Base-by-base conservation (phyloP, 768 basidiomycete genomes). In the Tremella mesenterica region DNA sequence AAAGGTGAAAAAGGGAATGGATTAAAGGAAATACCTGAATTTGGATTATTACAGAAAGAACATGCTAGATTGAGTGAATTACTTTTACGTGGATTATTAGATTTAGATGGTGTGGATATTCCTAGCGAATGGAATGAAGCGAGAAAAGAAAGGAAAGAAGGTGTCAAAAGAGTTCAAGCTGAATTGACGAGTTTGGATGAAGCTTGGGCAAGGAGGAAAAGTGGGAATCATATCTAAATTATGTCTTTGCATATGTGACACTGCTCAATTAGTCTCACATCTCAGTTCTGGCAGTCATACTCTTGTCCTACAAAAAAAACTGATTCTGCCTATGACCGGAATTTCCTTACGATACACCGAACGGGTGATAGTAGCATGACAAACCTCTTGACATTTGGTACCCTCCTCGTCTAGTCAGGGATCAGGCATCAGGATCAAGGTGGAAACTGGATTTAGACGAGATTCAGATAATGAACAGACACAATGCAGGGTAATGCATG, bases 41-140 rank as follows among this genome's bases (percentile, higher is more conserved):
- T 66, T 13, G 63, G 70, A 9, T 59, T 59, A 3, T 54, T 74
- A 8, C 75, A 73, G 52, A 74, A 73, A 52, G 78, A 80, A 50
- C 81, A 83, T 58, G 73, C 75, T 12, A 74, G 86, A 16, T 75
- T 97, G 48, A 82, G 80, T 23, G 93, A 96, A 74, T 74, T 88
- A 52, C 78, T 97, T 23, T 78, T 95, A 23, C 91, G 95, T 69
- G 79, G 83, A n/a, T 77, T 97, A 25, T 79, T 97, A 18, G 81
- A 86, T 46, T 76, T 97, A 29, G 93, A 97, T 64, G 86, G 85
- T 46, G 78, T 95, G 63, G 75, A 77, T 34, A 78, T 88, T 18
- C 85, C 88, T 41, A 76, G 77, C 31, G 79, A 81, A 46, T 95
- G 89, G 86, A 79, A 80, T 8, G 78, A 83, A 4, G 91, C 90